These are phyloP conservation scores for Debaryomyces tyrocola DNA, from an alignment of 805 yeast genomes.

Conservation along the genomic window DNA sequence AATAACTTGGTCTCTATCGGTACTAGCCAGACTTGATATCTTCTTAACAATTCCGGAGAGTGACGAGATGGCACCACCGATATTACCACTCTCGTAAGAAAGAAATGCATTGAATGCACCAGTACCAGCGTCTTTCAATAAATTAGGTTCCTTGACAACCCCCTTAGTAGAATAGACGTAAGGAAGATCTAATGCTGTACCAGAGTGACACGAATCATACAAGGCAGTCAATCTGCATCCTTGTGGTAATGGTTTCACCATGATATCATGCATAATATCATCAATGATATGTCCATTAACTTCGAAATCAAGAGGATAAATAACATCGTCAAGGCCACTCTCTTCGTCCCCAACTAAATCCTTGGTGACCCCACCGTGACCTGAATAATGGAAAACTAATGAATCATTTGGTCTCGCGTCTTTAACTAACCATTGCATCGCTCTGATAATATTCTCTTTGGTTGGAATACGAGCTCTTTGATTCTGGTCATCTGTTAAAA, in stretches of 20 bases:
- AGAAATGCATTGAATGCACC: slow-evolving; percentile 33
- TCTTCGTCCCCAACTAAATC: slow-evolving; percentile 41
- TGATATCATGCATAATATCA: slow-evolving; percentile 40
- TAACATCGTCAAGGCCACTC: slow-evolving; percentile 35
- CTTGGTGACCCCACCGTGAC: slow-evolving; percentile 40
- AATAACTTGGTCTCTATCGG: slow-evolving; percentile 24
- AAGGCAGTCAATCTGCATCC: slow-evolving; percentile 41
- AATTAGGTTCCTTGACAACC: slow-evolving; percentile 38
- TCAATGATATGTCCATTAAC: slow-evolving; percentile 33
- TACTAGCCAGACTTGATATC: slow-evolving; percentile 17
- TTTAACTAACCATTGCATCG: slow-evolving; percentile 40
- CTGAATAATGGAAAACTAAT: slow-evolving; percentile 38
- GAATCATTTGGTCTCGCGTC: slow-evolving; percentile 41
- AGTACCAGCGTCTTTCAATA: slow-evolving; percentile 36
- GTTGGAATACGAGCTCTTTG: slow-evolving; percentile 32
- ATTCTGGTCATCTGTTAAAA: slow-evolving; percentile 37
- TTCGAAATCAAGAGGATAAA: slow-evolving; percentile 38
- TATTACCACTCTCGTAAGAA: slow-evolving; percentile 33
- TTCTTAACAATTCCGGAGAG: slow-evolving; percentile 35
- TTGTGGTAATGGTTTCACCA: slow-evolving; percentile 36
- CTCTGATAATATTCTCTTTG: slow-evolving; percentile 32
- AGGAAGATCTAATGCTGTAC: slow-evolving; percentile 41
- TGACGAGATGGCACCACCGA: slow-evolving; percentile 39
- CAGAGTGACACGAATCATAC: slow-evolving; percentile 41
- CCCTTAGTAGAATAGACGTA: slow-evolving; percentile 42